These are phyloP conservation scores for Fusarium lateritium DNA, from an alignment of 2,329 filamentous ascomycete genomes.

Conservation along the genomic window DNA sequence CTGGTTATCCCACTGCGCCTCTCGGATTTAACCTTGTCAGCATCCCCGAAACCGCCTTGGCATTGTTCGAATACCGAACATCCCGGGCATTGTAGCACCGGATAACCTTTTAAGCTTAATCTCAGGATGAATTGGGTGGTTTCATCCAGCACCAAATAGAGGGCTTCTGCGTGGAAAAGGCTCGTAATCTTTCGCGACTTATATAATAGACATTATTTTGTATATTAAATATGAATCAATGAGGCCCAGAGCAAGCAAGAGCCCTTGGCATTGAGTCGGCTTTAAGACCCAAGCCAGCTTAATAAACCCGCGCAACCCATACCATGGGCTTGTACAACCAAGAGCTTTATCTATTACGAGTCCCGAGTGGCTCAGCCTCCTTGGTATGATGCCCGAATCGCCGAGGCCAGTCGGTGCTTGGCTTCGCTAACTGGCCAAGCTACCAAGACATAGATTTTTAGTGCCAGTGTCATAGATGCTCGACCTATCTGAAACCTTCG, in stretches of 20 bases:
- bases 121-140: background rate
- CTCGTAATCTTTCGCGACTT: background rate
- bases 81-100: background rate
- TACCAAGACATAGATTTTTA: background rate
- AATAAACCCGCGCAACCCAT: background rate
- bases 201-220: too few species aligned
- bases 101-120: conserved; percentile 31
- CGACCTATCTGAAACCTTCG: conserved; percentile 2
- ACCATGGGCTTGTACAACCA: conserved; percentile 7
- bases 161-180: background rate
- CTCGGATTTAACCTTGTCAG: conserved; percentile 33
- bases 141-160: background rate
- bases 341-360: conserved; percentile 21
- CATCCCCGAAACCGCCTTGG: conserved; percentile 13
- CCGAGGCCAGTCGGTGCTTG: conserved; percentile 16
- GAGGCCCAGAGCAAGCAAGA: background rate
- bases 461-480: conserved; percentile 29
- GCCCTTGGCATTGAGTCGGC: background rate
- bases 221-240: too few species aligned
- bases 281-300: too few species aligned
- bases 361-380: conserved; percentile 36
- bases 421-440: conserved; percentile 31
- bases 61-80: conserved; percentile 18
- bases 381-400: conserved; percentile 23
- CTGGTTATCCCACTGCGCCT: background rate